A percentile compares a stretch with the other conserved stretches of the same genome.
Conservation (phyloP, 2,329 filamentous ascomycete species). For the Hymenoscyphus occultus region DNA sequence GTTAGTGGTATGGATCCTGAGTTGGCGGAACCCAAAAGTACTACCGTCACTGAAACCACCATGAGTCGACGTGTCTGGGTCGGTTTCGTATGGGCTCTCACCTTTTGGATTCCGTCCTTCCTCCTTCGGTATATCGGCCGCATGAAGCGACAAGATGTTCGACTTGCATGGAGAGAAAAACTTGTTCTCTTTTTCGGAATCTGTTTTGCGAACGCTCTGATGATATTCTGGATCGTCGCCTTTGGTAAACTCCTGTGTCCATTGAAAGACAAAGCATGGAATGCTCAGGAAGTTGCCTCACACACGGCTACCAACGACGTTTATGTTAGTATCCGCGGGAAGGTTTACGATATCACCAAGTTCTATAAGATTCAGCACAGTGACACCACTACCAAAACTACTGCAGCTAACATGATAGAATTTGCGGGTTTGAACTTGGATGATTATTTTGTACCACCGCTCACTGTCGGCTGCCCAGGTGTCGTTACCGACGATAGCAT, state of each 20-base stretch:
- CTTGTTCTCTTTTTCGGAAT: slow-evolving; percentile 80
- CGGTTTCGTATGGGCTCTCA: slow-evolving; percentile 76
- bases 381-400: slow-evolving; percentile 62
- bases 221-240: slow-evolving; percentile 89
- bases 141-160: slow-evolving; percentile 96
- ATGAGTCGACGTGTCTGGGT: slow-evolving; percentile 74
- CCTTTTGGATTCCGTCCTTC: slow-evolving; percentile 93
- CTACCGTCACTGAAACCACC: slow-evolving; percentile 67
- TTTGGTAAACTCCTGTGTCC: slow-evolving; percentile 87
- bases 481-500: slow-evolving; percentile 61
- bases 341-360: slow-evolving; percentile 87
- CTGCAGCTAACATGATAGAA: slow-evolving; percentile 64
- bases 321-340: slow-evolving; percentile 82
- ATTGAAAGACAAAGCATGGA: slow-evolving; percentile 89
- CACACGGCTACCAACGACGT: slow-evolving; percentile 75
- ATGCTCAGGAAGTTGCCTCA: slow-evolving; percentile 60
- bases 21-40: slow-evolving; percentile 70
- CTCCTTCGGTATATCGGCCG: slow-evolving; percentile 76
- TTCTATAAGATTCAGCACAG: slow-evolving; percentile 87
- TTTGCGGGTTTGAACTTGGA: slow-evolving; percentile 79
- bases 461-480: slow-evolving; percentile 70
- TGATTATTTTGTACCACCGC: slow-evolving; percentile 78
- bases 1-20: slow-evolving; percentile 72
- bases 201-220: slow-evolving; percentile 70
- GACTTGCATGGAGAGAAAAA: slow-evolving; percentile 95